phyloP scores from a whole-genome alignment of 768 basidiomycete genomes.

The Sistotremastrum suecicum region DNA sequence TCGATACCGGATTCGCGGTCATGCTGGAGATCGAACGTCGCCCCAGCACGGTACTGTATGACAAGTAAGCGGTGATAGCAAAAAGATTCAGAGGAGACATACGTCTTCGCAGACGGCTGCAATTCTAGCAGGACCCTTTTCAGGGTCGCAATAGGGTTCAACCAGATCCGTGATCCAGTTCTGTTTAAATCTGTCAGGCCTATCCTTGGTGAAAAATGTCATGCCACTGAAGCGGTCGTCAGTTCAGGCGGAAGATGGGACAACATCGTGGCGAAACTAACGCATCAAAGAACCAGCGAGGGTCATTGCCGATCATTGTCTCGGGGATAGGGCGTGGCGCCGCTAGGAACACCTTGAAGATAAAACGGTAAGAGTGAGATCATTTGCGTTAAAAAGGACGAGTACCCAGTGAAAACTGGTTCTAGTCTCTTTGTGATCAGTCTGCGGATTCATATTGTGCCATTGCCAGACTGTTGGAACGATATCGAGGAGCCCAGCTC shows the following conservation, averaged over 20 bases:
- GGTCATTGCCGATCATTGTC: conserved; percentile 6
- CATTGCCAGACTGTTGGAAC: conserved; percentile 9
- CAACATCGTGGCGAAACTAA: no score
- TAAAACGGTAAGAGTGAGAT: not conserved
- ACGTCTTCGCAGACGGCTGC: conserved; percentile 8
- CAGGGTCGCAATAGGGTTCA: conserved; percentile 6
- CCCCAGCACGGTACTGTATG: conserved; percentile 8
- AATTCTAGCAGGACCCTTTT: conserved; percentile 3
- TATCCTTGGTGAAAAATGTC: not conserved
- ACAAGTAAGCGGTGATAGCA: not conserved
- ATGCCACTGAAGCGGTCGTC: not conserved
- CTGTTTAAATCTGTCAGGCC: not conserved
- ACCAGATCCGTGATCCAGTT: conserved; percentile 7
- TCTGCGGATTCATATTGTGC: conserved; percentile 7
- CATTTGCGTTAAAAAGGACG: not conserved
- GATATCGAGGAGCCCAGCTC: conserved; percentile 9
- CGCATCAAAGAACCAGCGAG: conserved; percentile 5
- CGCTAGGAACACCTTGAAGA: conserved; percentile 7
- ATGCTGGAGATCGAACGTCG: conserved; percentile 6
- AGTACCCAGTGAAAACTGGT: conserved; percentile 9
- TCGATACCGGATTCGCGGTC: conserved; percentile 6
- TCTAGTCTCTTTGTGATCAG: conserved; percentile 7
- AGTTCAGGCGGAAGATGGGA: not conserved
- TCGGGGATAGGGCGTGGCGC: conserved; percentile 9
- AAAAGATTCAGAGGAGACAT: not conserved